These are phyloP conservation scores for Coniochaeta ligniaria DNA, from an alignment of 2,329 filamentous ascomycete genomes.

Conservation along the genomic window DNA sequence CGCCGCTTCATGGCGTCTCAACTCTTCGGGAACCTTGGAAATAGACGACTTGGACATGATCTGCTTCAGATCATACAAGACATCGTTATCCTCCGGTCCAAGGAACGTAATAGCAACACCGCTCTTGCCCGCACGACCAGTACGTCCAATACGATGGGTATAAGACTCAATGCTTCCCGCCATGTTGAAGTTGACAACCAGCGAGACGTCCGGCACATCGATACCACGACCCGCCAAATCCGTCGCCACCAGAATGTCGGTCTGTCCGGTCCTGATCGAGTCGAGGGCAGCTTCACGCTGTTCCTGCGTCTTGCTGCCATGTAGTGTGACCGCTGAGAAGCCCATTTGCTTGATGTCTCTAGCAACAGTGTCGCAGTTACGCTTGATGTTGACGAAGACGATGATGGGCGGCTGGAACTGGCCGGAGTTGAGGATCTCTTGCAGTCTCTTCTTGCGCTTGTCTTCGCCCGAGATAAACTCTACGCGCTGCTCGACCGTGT, in stretches of 20 bases:
- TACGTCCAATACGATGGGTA: slow-evolving; percentile 93
- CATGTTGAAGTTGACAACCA: slow-evolving; percentile 99
- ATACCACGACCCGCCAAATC: slow-evolving; percentile 96
- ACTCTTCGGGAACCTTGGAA: slow-evolving; percentile 83
- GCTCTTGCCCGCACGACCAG: slow-evolving; percentile 92
- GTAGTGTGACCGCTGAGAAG: slow-evolving; percentile 81
- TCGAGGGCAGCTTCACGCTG: slow-evolving; percentile 90
- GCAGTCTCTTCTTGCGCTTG: slow-evolving; percentile 91
- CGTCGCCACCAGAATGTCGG: slow-evolving; percentile 88
- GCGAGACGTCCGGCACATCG: slow-evolving; percentile 85
- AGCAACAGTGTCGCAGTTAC: slow-evolving; percentile 93
- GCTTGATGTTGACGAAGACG: slow-evolving; percentile 99
- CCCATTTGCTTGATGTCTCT: slow-evolving; percentile 93
- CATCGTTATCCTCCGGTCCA: slow-evolving; percentile 81
- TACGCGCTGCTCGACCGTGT: slow-evolving; percentile 95
- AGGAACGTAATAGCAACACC: slow-evolving; percentile 96
- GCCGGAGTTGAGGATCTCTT: slow-evolving; percentile 74
- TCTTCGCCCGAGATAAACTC: slow-evolving; percentile 89
- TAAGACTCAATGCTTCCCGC: slow-evolving; percentile 87
- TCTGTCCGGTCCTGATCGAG: slow-evolving; percentile 71
- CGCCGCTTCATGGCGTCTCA: slow-evolving; percentile 60
- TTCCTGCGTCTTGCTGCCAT: slow-evolving; percentile 95
- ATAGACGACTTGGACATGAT: slow-evolving; percentile 90
- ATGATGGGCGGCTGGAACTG: slow-evolving; percentile 89
- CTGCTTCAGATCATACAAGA: slow-evolving; percentile 90